Evolutionary conservation across 257 asterid species (phyloP), one percentile per base, ranked within the genome.

Genomic region (Solanum paucissectum): DNA sequence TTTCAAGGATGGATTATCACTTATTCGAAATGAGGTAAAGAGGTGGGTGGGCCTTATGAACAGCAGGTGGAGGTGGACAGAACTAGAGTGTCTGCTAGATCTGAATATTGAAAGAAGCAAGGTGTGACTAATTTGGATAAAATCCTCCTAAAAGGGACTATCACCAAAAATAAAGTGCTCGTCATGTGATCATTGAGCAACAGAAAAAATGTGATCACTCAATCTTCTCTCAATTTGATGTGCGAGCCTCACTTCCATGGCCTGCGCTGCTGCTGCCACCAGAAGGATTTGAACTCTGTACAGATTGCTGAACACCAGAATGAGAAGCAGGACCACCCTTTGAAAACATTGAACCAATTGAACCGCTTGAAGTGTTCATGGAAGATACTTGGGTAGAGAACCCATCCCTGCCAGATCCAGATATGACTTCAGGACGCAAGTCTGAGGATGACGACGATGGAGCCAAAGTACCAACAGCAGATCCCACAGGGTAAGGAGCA

Each of bases 401-500:
- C 32, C 85, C 86, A 68, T 89, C 91, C 87, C 87, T 87, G 87
- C 72, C 86, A 13, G 93, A 76, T 49, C 91, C 92, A 66, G 91
- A 36, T 36, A 74, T 64, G 38, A 90, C 90, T 72, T 91, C 91
- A 23, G 93, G 92, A 89, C 91, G 89, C 89, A 89, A 87, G 87
- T 89, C 92, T 36, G 93, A 89, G 0, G 90, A 90, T 18, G 93
- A 90, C 52, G 92, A 91, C 6, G 90, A 88, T 23, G 92, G 98
- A 86, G 98, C 98, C 91, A 94, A 68, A 60, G 94, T 95, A 74
- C 93, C 94, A 52, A 83, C 88, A n/a, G 96, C 89, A 32, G 97
- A 93, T 32, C 99, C 98, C 91, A 95, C 93, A 0, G 98, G 98
- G 90, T 95, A 95, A 79, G 98, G 99, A 74, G 98, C 98, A 46